Conservation (phyloP, 352 stramenopile species). For the Pythium periplocum region DNA sequence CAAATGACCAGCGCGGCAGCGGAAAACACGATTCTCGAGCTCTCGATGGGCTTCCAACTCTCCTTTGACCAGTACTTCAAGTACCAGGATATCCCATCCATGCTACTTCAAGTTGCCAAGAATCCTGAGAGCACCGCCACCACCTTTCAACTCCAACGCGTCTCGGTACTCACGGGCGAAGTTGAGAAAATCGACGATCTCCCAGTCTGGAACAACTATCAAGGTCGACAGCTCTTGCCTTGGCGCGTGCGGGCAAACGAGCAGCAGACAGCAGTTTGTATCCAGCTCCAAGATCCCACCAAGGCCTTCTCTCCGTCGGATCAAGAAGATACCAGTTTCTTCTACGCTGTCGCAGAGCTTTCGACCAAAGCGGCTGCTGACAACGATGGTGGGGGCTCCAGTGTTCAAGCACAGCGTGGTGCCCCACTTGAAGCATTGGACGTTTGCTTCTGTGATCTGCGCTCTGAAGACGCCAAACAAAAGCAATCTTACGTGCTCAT, state of each 20-base stretch:
- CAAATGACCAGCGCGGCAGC: not conserved
- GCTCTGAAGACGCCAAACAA: slow-evolving; percentile 14
- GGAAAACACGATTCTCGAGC: slow-evolving; percentile 2
- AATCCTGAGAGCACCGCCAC: slow-evolving; percentile 1
- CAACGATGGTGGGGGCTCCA: slow-evolving; percentile 5
- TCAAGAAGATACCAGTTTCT: slow-evolving; percentile 18
- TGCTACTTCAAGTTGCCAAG: slow-evolving; percentile 37
- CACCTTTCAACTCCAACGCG: slow-evolving; percentile 43
- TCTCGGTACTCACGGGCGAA: slow-evolving; percentile 39
- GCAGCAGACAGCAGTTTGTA: slow-evolving; percentile 35
- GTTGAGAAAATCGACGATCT: slow-evolving; percentile 41
- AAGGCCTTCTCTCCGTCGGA: not conserved
- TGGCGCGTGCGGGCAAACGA: slow-evolving; percentile 40
- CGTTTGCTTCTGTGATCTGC: slow-evolving; percentile 37
- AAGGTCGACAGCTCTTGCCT: slow-evolving; percentile 37
- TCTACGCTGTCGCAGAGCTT: slow-evolving; percentile 45
- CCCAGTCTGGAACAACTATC: slow-evolving; percentile 53
- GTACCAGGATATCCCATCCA: slow-evolving; percentile 41
- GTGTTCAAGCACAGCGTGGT: slow-evolving; percentile 18
- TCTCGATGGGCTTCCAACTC: slow-evolving; percentile 30
- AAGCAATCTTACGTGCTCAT: slow-evolving; percentile 32
- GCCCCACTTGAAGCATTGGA: slow-evolving; percentile 53
- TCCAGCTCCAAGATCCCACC: slow-evolving; percentile 39
- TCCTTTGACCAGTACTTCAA: slow-evolving; percentile 63
- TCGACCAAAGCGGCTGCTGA: slow-evolving; percentile 14